A percentile compares a stretch with the other conserved stretches of the same genome.
These are phyloP conservation scores for Fusarium anguioides DNA, from an alignment of 2,329 filamentous ascomycete genomes.

Conservation along the genomic window DNA sequence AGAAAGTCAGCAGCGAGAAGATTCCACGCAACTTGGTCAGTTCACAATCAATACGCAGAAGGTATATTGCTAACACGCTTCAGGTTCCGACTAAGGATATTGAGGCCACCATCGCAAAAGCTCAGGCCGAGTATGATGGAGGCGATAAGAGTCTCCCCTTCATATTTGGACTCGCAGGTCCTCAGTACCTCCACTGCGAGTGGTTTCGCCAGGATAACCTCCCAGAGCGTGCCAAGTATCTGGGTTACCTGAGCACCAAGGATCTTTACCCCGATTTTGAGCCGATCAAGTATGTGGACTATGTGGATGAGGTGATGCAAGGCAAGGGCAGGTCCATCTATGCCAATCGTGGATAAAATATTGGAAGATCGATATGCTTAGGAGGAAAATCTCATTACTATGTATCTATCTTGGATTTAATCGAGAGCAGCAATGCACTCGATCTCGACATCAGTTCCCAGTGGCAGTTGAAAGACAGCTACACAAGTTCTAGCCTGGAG, in stretches of 20 bases:
- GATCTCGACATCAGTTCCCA: constrained; percentile 78
- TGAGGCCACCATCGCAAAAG: constrained; percentile 2
- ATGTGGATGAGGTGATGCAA: constrained; percentile 18
- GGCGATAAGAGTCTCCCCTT: constrained; percentile 4
- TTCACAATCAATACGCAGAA: background rate
- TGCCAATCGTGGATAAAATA: background rate
- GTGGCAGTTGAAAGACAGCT: constrained; percentile 77
- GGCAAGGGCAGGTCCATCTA: constrained; percentile 23
- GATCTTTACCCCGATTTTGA: constrained; percentile 34
- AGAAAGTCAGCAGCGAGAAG: constrained; percentile 61
- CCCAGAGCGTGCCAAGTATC: constrained; percentile 19
- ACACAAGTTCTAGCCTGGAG: constrained; percentile 70
- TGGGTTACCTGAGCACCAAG: constrained; percentile 28
- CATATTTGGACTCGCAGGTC: constrained; percentile 2
- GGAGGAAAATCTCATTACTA: background rate
- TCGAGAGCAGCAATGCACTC: constrained; percentile 65
- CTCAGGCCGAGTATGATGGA: constrained; percentile 2
- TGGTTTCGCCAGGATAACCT: constrained; percentile 34
- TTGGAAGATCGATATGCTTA: too few species aligned
- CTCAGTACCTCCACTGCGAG: constrained; percentile 30
- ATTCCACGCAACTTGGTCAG: constrained; percentile 44
- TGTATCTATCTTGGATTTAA: background rate
- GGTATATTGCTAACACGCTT: background rate
- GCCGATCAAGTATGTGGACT: constrained; percentile 21
- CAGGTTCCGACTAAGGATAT: constrained; percentile 22